These are phyloP conservation scores for Alternaria gaisen DNA, from an alignment of 2,329 filamentous ascomycete species.

Conservation along the genomic window DNA sequence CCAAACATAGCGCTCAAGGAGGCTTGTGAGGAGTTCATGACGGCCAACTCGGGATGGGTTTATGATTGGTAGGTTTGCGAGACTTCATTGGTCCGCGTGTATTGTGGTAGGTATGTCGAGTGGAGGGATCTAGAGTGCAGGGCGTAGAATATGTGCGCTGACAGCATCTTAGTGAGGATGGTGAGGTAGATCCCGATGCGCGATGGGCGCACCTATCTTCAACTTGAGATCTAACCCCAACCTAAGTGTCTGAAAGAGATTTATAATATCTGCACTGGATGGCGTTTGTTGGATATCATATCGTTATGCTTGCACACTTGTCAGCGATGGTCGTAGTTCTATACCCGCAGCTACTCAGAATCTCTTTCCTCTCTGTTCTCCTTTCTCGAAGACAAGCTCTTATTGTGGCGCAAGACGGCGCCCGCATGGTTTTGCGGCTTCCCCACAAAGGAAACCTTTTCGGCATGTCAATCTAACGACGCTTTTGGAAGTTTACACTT, in stretches of 20 bases:
- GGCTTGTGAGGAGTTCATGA: conserved; percentile 85
- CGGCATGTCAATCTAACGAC: background rate
- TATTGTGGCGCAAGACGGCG: background rate
- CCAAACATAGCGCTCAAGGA: conserved; percentile 83
- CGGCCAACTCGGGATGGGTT: conserved; percentile 84
- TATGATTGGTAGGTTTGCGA: conserved; percentile 76
- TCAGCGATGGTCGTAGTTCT: background rate
- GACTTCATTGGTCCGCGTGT: conserved; percentile 23
- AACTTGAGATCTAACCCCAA: background rate
- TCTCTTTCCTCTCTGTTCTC: background rate
- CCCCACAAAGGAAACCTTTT: background rate
- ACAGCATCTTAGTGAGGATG: conserved; percentile 36
- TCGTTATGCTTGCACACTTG: background rate
- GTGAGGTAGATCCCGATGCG: conserved; percentile 35
- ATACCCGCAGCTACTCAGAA: conserved; percentile 4
- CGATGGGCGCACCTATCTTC: conserved; percentile 44
- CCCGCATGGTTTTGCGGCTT: background rate
- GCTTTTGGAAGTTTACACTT: background rate
- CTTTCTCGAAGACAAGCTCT: background rate
- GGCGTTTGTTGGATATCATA: conserved; percentile 3
- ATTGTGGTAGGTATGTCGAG: conserved; percentile 25
- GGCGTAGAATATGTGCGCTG: conserved; percentile 19
- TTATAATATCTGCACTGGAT: conserved; percentile 7
- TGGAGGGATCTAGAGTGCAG: background rate
- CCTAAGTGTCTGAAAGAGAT: background rate